Evolutionary conservation across 805 yeast species (phyloP), one percentile per base, ranked within the genome.

Genomic region (Pichia phayaonensis): DNA sequence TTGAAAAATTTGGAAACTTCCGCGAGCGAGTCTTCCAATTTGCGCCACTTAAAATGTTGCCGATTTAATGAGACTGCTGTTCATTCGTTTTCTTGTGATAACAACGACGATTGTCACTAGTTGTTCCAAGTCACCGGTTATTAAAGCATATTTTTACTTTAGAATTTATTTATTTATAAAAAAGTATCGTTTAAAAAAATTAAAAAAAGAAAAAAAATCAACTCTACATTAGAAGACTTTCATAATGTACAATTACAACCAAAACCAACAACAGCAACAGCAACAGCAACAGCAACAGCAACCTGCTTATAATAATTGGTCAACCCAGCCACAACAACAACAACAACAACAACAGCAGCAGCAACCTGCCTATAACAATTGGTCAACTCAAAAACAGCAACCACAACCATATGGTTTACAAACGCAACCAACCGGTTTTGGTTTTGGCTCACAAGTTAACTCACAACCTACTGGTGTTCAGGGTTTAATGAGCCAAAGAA

Each of bases 381-480:
- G 65, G 64, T 45, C 56, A 2, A 42, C 49, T 18, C 57, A 55
- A 38, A 70, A 60, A 24, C 50, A 46, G 45, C 56, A 54, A 16
- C 66, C 60, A 38, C 70, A 59, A 20, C 72, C 60, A 45, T 70
- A 60, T 29, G 34, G 34, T 13, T 7, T 29, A 45, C 62, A 59
- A 51, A 39, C 70, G 16, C 77, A 73, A 54, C 70, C 67, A n/a
- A 71, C 75, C 2, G 77, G 76, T 1, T 72, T 64, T 59, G 65
- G 61, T 2, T 59, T 57, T 50, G 53, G 51, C 18, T 18, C 62
- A 24, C 49, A 42, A 34, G 26, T 44, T 34, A 54, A 47, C 40
- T 39, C 51, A 2, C 59, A 55, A 46, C 51, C 48, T 24, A 60
- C 56, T 36, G 60, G 65, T 31, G 67, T 73, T 38, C 48, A 36